These are phyloP conservation scores for Filosporella fistucella DNA, from an alignment of 495 filamentous ascomycete genomes.

Conservation along the genomic window DNA sequence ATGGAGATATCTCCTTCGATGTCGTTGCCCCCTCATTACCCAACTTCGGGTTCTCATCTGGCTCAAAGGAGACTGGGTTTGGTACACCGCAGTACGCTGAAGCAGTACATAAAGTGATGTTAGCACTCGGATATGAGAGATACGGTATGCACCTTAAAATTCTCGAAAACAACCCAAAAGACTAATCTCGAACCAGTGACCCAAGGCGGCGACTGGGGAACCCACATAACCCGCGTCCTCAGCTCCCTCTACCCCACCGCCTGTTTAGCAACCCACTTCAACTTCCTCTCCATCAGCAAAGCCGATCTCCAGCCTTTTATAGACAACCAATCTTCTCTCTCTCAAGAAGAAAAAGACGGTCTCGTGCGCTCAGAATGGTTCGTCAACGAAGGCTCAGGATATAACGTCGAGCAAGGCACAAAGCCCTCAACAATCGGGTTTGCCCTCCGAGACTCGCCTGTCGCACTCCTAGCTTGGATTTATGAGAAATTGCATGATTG, in stretches of 20 bases:
- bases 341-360: constrained; percentile 3
- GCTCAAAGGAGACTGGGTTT: constrained; percentile 51
- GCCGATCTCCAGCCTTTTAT: neutral
- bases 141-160: constrained; percentile 51
- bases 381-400: neutral
- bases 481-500: constrained; percentile 66
- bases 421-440: constrained; percentile 60
- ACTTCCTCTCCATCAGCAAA: constrained; percentile 15
- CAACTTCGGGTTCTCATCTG: constrained; percentile 62
- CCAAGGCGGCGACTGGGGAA: constrained; percentile 70
- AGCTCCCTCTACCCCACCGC: constrained; percentile 49
- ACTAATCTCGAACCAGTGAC: constrained; percentile 33
- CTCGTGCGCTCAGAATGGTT: neutral
- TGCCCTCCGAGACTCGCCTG: constrained; percentile 52
- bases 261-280: constrained; percentile 51
- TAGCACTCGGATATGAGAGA: constrained; percentile 53
- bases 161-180: neutral
- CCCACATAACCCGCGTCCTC: constrained; percentile 53
- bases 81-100: constrained; percentile 55
- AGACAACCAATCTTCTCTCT: neutral
- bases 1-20: constrained; percentile 50
- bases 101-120: constrained; percentile 57
- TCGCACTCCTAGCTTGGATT: constrained; percentile 61
- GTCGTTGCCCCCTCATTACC: constrained; percentile 63
- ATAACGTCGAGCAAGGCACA: constrained; percentile 29